Conservation (phyloP, 108 stramenopile genomes). For the Discostella pseudostelligera region DNA sequence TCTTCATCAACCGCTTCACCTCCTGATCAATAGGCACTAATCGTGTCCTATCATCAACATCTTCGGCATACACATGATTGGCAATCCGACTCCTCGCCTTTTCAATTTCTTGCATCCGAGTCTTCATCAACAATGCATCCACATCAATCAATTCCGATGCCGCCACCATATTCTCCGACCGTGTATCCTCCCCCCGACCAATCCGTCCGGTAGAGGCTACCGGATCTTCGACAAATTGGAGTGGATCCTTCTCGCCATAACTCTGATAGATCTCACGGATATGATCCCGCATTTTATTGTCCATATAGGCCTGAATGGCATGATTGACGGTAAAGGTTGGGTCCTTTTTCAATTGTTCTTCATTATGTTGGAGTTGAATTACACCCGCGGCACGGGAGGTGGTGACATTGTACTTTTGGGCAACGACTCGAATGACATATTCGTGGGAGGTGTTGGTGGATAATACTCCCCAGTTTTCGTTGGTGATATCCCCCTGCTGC, state of each 20-base stretch:
- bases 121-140: conserved; percentile 53
- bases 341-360: conserved; percentile 67
- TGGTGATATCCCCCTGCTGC: conserved; percentile 18
- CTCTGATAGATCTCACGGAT: conserved; percentile 45
- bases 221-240: conserved; percentile 75
- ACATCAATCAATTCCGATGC: conserved; percentile 74
- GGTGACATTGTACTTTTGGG: conserved; percentile 72
- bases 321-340: conserved; percentile 35
- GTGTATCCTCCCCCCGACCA: conserved; percentile 48
- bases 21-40: conserved; percentile 55
- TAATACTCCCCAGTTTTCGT: conserved; percentile 26
- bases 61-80: conserved; percentile 67
- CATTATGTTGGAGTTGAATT: conserved; percentile 77
- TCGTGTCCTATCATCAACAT: conserved; percentile 59
- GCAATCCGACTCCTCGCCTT: conserved; percentile 60
- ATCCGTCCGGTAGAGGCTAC: conserved; percentile 55
- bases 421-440: conserved; percentile 73
- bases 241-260: conserved; percentile 61
- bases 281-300: conserved; percentile 36
- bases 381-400: conserved; percentile 69
- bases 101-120: conserved; percentile 54
- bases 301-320: conserved; percentile 41
- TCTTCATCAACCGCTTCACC: conserved; percentile 37
- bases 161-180: conserved; percentile 13
- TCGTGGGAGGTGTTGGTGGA: conserved; percentile 73